Percentiles rank a stretch among this genome's conserved stretches.
Evolutionary conservation across 106 monocot species (phyloP).

Genomic region (Phalaenopsis aphrodite): DNA sequence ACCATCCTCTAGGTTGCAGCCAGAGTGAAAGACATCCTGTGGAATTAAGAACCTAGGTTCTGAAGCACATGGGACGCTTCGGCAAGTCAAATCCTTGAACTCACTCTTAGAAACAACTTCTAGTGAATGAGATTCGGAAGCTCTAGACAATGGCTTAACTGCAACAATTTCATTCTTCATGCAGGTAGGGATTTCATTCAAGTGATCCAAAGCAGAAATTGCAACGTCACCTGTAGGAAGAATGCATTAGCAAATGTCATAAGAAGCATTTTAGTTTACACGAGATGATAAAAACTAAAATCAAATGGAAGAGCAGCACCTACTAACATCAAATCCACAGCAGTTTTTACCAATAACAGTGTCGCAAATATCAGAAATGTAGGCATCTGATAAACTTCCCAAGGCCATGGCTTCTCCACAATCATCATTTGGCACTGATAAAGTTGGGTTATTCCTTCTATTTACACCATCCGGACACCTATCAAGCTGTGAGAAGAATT

Average conservation of each 20-base stretch:
- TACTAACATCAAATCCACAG: constrained; percentile 9
- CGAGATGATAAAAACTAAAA: neutral
- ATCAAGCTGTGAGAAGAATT: constrained; percentile 26
- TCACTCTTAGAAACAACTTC: constrained; percentile 4
- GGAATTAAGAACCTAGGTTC: constrained; percentile 4
- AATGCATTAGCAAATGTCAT: neutral
- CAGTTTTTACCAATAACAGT: constrained; percentile 22
- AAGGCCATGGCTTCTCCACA: neutral
- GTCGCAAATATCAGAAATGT: constrained; percentile 35
- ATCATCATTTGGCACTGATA: constrained; percentile 4
- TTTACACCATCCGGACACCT: constrained; percentile 17
- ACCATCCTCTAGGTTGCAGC: constrained; percentile 11
- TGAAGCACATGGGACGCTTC: neutral
- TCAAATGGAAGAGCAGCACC: constrained; percentile 6
- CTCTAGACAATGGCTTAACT: constrained; percentile 3
- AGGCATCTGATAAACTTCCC: constrained; percentile 6
- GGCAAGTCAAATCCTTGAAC: constrained; percentile 5
- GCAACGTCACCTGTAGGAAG: constrained; percentile 17
- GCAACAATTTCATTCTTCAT: constrained; percentile 17
- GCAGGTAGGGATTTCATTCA: constrained; percentile 10
- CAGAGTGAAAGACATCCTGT: constrained; percentile 8
- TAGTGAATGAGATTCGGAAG: constrained; percentile 4
- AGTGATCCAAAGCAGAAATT: constrained; percentile 9
- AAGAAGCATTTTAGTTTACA: neutral
- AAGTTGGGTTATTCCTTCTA: neutral